A percentile compares a stretch with the other conserved stretches of the same genome.
Conservation (phyloP, 75 land plant genomes). For the Sequoia sempervirens region DNA sequence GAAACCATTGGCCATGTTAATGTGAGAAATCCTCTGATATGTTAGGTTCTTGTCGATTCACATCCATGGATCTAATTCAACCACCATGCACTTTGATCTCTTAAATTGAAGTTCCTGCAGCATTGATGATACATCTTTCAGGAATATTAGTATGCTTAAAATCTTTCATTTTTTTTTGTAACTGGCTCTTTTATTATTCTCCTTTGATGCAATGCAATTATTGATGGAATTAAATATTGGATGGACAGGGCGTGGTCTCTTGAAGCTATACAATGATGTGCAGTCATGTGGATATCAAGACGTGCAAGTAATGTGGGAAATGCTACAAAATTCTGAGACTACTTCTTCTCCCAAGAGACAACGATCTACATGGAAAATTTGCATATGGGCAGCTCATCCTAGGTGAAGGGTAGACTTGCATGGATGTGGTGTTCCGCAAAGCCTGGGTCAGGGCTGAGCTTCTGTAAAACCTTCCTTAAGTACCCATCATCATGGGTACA, state of each 20-base stretch:
- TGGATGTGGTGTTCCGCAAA: background rate
- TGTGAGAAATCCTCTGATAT: background rate
- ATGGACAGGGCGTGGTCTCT: constrained; percentile 28
- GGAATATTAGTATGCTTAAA: background rate
- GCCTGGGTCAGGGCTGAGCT: background rate
- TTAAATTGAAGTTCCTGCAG: background rate
- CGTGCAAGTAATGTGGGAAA: constrained; percentile 26
- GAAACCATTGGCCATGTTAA: background rate
- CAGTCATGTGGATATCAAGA: constrained; percentile 21
- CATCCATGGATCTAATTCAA: background rate
- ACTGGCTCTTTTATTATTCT: background rate
- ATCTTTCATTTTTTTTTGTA: background rate
- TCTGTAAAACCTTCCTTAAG: background rate
- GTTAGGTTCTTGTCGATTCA: background rate
- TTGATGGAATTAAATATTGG: background rate
- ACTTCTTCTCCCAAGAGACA: constrained; percentile 4
- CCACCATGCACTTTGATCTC: background rate
- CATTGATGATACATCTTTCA: background rate
- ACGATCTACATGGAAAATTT: constrained; percentile 9
- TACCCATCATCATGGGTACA: constrained; percentile 3
- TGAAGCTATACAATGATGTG: constrained; percentile 20
- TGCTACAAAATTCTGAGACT: constrained; percentile 12
- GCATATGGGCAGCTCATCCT: constrained; percentile 13
- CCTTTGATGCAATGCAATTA: background rate
- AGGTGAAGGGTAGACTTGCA: background rate